Conservation (phyloP, 495 filamentous ascomycete species). For the Hamigera avellanea region DNA sequence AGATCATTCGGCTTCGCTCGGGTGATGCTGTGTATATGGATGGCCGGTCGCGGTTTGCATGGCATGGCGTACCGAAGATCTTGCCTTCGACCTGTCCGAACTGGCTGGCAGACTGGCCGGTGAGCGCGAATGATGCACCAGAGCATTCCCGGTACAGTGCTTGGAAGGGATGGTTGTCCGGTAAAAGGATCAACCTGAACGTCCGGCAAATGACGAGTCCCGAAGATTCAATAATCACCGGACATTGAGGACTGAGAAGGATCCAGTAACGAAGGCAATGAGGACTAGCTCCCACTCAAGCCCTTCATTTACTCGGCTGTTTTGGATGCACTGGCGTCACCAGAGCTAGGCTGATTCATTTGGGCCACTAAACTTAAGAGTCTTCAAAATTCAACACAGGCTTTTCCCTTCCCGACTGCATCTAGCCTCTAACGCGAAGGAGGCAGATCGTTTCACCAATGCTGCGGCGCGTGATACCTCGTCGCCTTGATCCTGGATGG, state of each 20-base stretch:
- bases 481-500: too few species aligned
- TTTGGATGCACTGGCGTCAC: too few species aligned
- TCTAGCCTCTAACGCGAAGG: too few species aligned
- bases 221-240: background rate
- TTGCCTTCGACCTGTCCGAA: slow-evolving; percentile 63
- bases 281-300: too few species aligned
- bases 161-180: slow-evolving; percentile 77
- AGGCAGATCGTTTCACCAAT: too few species aligned
- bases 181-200: slow-evolving; percentile 83
- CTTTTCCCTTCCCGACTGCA: too few species aligned
- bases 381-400: too few species aligned
- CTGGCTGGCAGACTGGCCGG: slow-evolving; percentile 69
- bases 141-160: slow-evolving; percentile 33
- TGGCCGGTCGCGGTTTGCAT: slow-evolving; percentile 67
- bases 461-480: too few species aligned
- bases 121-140: slow-evolving; percentile 14
- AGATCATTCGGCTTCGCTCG: slow-evolving; percentile 58
- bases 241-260: background rate
- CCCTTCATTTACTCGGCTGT: too few species aligned
- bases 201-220: slow-evolving; percentile 73
- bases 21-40: slow-evolving; percentile 81
- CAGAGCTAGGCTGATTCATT: too few species aligned
- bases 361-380: too few species aligned
- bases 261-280: too few species aligned
- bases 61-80: slow-evolving; percentile 87